Evolutionary conservation across 2,329 filamentous ascomycete genomes (phyloP), one percentile per base, ranked within the genome.

Genomic region (Trichoderma lentiforme): DNA sequence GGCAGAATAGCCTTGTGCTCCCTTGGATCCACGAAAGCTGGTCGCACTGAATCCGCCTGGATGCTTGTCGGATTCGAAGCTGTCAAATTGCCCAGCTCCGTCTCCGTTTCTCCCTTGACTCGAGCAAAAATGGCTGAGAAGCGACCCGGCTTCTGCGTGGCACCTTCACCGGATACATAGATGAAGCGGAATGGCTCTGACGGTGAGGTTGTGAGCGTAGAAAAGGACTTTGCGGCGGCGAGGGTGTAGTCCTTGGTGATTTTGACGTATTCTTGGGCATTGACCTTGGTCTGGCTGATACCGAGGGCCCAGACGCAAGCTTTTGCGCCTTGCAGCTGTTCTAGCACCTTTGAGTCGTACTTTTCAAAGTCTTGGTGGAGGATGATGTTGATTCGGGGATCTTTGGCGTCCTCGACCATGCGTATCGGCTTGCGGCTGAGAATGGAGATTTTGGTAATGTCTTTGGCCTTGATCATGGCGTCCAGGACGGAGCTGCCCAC

Each of bases 231-330:
- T 1, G 90, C 91, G 0, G 90, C 91, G 3, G 85, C 87, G 1
- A 93, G 77, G 1, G 92, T 80, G 77, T 90, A 93, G 77, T 89
- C 86, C 72, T 89, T 85, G 0, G 92, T 94, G 77, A 94, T 92
- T 65, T 86, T 86, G 58, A 89, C 82, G 77, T 94, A 94, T 63
- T 92, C 86, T 86, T 91, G 88, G 73, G 87, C 88, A 71, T 78
- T 78, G 8, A 93, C 90, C 53, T 86, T 81, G 12, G 80, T 88
- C 76, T 90, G 87, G 73, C 87, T 89, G 62, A 90, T 89, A 0
- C 92, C 92, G 60, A 91, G 83, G 0, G 92, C 92, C 92, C 92
- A 95, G 1, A 94, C 90, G 72, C 89, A 92, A 2, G 90, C 92
- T 8, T 86, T 82, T 0, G 92, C 92, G 26, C 88, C 91, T 67